These are phyloP conservation scores for Fusarium ambrosium DNA, from an alignment of 2,329 filamentous ascomycete genomes.

Conservation along the genomic window DNA sequence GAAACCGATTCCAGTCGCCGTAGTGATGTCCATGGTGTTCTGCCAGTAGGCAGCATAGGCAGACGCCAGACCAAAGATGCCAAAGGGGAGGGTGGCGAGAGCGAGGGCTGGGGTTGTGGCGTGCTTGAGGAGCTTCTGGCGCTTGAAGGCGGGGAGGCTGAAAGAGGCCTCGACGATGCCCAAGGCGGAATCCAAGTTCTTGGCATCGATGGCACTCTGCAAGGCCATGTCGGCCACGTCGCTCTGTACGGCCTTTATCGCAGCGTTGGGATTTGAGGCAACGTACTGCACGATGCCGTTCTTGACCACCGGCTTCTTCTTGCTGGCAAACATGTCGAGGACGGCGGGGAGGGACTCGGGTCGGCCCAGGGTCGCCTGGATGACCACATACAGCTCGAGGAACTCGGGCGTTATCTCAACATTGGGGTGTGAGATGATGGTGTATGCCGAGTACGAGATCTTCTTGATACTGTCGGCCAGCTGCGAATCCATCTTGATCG, in stretches of 20 bases:
- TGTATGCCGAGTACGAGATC: conserved; percentile 74
- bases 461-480: conserved; percentile 62
- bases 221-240: conserved; percentile 80
- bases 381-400: conserved; percentile 80
- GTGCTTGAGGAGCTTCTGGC: conserved; percentile 76
- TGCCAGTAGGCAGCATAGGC: conserved; percentile 59
- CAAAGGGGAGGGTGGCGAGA: conserved; percentile 72
- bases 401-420: conserved; percentile 84
- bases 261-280: conserved; percentile 75
- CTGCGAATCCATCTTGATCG: conserved; percentile 50
- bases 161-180: conserved; percentile 80
- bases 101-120: conserved; percentile 71
- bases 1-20: conserved; percentile 84
- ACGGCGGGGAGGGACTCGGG: conserved; percentile 84
- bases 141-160: conserved; percentile 74
- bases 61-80: conserved; percentile 77
- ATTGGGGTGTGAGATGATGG: conserved; percentile 78
- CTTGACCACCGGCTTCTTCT: conserved; percentile 76
- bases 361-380: conserved; percentile 79
- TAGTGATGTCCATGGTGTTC: conserved; percentile 81
- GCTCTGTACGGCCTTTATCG: conserved; percentile 79
- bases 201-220: conserved; percentile 81
- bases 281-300: conserved; percentile 71
- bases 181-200: conserved; percentile 83
- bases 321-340: conserved; percentile 86